Evolutionary conservation across 441 rosid genomes (phyloP).

Genomic region (Jatropha podagrica): DNA sequence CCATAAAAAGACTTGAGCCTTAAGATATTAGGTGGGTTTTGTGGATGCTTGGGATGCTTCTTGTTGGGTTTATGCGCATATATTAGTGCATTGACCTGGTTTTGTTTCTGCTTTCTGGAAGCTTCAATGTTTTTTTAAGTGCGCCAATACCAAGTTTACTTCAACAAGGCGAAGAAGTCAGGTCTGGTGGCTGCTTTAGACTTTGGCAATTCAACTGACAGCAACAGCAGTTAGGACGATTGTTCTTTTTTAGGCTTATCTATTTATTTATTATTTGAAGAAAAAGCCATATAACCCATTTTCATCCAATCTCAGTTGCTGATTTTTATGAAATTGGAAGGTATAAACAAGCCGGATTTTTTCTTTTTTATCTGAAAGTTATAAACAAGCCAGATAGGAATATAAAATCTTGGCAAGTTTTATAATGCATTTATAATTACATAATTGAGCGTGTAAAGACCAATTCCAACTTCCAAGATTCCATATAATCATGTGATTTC

Average conservation of each 20-base stretch:
- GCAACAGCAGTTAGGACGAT: not conserved
- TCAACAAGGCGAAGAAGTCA: not conserved
- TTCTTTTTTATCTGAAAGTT: too few species aligned
- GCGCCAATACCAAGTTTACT: too few species aligned
- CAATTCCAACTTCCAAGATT: slow-evolving; percentile 8
- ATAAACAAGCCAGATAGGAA: not conserved
- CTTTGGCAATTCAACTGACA: not conserved
- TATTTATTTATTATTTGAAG: too few species aligned
- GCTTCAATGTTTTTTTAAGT: not conserved
- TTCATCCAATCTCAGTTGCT: not conserved
- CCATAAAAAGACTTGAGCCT: too few species aligned
- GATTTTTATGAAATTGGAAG: not conserved
- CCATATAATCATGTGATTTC: not conserved
- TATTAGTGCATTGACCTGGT: not conserved
- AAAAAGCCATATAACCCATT: too few species aligned
- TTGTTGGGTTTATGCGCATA: not conserved
- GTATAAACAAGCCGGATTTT: not conserved
- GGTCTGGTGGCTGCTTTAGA: slow-evolving; percentile 7
- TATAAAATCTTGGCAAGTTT: not conserved
- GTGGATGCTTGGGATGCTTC: not conserved
- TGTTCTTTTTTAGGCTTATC: too few species aligned
- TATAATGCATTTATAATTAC: not conserved
- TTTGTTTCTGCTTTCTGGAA: not conserved
- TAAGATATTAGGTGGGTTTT: too few species aligned
- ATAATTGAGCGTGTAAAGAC: not conserved